Evolutionary conservation across 1,139 yeast genomes (phyloP).

Genomic region (Blastobotrys buckinghamii): DNA sequence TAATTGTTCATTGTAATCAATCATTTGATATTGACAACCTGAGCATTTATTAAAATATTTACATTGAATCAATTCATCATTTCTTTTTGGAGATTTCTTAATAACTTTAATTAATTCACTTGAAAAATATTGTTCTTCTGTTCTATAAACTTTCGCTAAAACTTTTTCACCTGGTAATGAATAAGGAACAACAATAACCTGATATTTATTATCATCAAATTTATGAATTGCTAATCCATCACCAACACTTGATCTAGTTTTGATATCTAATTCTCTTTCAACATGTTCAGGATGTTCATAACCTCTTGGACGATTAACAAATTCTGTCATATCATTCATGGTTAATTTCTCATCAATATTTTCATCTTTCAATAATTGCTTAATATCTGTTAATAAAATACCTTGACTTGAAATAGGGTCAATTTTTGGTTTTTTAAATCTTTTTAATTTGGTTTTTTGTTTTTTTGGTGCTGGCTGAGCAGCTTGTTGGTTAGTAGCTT

Average conservation of each 20-base stretch:
- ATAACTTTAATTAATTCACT: slow-evolving; percentile 60
- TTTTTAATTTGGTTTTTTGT: slow-evolving; percentile 35
- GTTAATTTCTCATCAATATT: slow-evolving; percentile 44
- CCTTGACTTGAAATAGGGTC: slow-evolving; percentile 84
- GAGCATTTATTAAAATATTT: slow-evolving; percentile 75
- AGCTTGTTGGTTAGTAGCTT: not conserved
- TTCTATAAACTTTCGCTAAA: slow-evolving; percentile 62
- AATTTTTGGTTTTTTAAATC: slow-evolving; percentile 54
- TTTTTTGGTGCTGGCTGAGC: slow-evolving; percentile 5
- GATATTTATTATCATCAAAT: slow-evolving; percentile 16
- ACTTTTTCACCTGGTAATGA: slow-evolving; percentile 83
- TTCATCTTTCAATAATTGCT: slow-evolving; percentile 45
- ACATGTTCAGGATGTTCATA: slow-evolving; percentile 53
- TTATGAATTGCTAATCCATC: slow-evolving; percentile 35
- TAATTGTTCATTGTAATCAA: slow-evolving; percentile 67
- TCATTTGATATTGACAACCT: slow-evolving; percentile 90
- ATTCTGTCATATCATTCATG: slow-evolving; percentile 55
- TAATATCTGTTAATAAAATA: slow-evolving; percentile 68
- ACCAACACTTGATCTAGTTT: slow-evolving; percentile 66
- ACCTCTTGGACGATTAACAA: slow-evolving; percentile 54
- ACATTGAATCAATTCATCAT: slow-evolving; percentile 57
- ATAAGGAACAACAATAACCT: slow-evolving; percentile 68
- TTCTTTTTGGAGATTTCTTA: slow-evolving; percentile 42
- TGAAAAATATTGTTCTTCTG: slow-evolving; percentile 71
- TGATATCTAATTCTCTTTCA: slow-evolving; percentile 52